Conservation (phyloP, 1,139 yeast species). For the Kurtzmaniella natalensis region DNA sequence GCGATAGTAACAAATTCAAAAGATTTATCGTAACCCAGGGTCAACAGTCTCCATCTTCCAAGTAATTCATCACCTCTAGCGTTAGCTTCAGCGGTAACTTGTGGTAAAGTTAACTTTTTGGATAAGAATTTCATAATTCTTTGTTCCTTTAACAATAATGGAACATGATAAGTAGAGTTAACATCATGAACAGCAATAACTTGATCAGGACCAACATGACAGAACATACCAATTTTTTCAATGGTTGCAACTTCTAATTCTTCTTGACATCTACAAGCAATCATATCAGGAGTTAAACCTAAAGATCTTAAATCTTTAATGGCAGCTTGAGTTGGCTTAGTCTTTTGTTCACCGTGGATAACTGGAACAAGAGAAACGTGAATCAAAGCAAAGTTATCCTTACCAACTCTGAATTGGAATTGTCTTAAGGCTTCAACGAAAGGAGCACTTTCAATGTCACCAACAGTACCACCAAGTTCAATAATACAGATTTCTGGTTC, state of each 20-base stretch:
- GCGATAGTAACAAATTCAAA: constrained; percentile 90
- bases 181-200: constrained; percentile 97
- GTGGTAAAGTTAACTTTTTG: constrained; percentile 60
- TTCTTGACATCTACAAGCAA: constrained; percentile 95
- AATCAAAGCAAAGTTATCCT: constrained; percentile 88
- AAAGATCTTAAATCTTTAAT: constrained; percentile 92
- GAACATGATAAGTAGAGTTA: constrained; percentile 96
- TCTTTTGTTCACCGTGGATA: constrained; percentile 96
- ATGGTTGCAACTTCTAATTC: constrained; percentile 77
- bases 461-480: constrained; percentile 98
- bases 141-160: constrained; percentile 84
- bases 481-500: constrained; percentile 92
- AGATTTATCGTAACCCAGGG: constrained; percentile 73
- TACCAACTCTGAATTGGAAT: constrained; percentile 95
- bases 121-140: constrained; percentile 72
- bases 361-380: constrained; percentile 97
- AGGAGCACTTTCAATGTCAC: constrained; percentile 98
- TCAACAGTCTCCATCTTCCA: constrained; percentile 74
- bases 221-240: constrained; percentile 96
- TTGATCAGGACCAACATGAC: constrained; percentile 97
- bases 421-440: constrained; percentile 98
- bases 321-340: constrained; percentile 99
- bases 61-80: constrained; percentile 66
- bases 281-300: constrained; percentile 93
- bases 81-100: constrained; percentile 47